These are phyloP conservation scores for Chlorella sp. DNA, from an alignment of 139 green algal genomes.

Conservation along the genomic window DNA sequence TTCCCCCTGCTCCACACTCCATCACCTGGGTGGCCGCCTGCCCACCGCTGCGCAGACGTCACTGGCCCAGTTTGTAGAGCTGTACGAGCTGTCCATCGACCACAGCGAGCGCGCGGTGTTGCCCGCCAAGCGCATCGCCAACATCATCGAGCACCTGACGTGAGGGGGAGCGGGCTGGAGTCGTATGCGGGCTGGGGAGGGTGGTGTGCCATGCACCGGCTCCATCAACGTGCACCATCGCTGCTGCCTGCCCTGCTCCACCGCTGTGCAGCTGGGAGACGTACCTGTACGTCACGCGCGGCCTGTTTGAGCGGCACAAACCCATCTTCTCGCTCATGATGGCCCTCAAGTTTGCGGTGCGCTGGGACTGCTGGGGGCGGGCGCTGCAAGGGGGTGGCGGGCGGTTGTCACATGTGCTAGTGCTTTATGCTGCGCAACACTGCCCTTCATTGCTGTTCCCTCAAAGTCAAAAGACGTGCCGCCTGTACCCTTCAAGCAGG, in stretches of 20 bases:
- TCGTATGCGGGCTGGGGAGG: too few relatives aligned
- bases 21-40: too few relatives aligned
- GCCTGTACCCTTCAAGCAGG: not conserved
- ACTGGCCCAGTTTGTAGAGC: constrained; percentile 79
- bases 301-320: constrained; percentile 98
- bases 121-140: constrained; percentile 87
- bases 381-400: too few relatives aligned
- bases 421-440: constrained; percentile 19
- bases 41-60: constrained; percentile 48
- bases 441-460: not conserved
- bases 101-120: constrained; percentile 81
- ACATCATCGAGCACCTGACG: constrained; percentile 96
- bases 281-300: constrained; percentile 93
- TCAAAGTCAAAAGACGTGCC: too few relatives aligned
- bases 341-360: constrained; percentile 71
- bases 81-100: constrained; percentile 88
- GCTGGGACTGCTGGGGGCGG: not conserved
- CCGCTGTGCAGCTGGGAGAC: constrained; percentile 66
- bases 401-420: too few relatives aligned
- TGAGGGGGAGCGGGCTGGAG: not conserved
- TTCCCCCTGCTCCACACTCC: too few relatives aligned
- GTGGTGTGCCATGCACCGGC: not conserved
- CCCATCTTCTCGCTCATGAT: constrained; percentile 95
- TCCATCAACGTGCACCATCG: too few relatives aligned
- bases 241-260: not conserved